phyloP scores from a whole-genome alignment of 2,329 filamentous ascomycete species.

The Fusarium staphyleae region DNA sequence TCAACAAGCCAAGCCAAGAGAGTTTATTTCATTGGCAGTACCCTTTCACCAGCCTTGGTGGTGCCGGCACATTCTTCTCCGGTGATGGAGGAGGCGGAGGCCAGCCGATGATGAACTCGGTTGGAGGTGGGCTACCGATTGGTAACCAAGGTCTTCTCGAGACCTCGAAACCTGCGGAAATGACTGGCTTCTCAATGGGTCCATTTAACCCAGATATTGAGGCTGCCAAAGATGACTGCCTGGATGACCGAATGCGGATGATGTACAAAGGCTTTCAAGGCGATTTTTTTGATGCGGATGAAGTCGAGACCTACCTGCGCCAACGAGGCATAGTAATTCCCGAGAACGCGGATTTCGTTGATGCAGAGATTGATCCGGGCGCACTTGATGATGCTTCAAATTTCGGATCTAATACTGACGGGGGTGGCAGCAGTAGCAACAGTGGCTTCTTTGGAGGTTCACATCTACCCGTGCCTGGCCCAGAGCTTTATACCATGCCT shows the following conservation, averaged over 20 bases:
- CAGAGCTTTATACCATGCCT: slow-evolving; percentile 12
- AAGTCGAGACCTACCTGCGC: slow-evolving; percentile 77
- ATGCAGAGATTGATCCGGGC: slow-evolving; percentile 60
- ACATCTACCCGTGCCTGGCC: not conserved
- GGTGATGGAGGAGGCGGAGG: slow-evolving; percentile 9
- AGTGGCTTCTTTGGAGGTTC: slow-evolving; percentile 23
- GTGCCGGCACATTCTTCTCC: slow-evolving; percentile 70
- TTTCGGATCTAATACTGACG: slow-evolving; percentile 4
- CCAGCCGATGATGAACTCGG: not conserved
- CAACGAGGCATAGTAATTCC: slow-evolving; percentile 69
- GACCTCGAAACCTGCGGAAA: slow-evolving; percentile 31
- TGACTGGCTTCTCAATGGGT: slow-evolving; percentile 51
- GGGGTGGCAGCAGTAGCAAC: too few species aligned
- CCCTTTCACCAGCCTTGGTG: slow-evolving; percentile 72
- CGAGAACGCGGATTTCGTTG: slow-evolving; percentile 64
- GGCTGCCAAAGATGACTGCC: slow-evolving; percentile 50
- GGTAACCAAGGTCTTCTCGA: slow-evolving; percentile 50
- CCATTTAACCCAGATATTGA: slow-evolving; percentile 55
- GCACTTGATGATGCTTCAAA: slow-evolving; percentile 45
- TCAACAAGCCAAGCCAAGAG: slow-evolving; percentile 47
- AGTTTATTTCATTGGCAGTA: slow-evolving; percentile 64
- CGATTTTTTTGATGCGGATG: slow-evolving; percentile 78
- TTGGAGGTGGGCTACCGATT: slow-evolving; percentile 26
- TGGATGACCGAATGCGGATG: slow-evolving; percentile 59
- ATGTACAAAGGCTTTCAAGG: slow-evolving; percentile 70